Conservation (phyloP, 805 yeast genomes). For the Schizosaccharomyces octosporus region DNA sequence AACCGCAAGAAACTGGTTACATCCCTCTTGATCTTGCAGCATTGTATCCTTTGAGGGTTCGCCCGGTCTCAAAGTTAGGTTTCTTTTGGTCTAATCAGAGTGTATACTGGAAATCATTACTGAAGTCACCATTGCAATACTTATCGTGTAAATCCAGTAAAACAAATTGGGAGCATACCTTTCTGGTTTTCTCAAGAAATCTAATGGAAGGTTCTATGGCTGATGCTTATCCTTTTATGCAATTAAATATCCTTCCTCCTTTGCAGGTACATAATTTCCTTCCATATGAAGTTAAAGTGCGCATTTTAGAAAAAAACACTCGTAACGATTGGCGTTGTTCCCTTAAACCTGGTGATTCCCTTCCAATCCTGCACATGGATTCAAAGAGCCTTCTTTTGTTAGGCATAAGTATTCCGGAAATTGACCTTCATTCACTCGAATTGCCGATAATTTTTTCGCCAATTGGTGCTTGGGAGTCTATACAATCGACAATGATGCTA, state of each 20-base stretch:
- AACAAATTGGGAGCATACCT: slow-evolving; percentile 24
- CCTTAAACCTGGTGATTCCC: neutral
- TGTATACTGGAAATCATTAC: slow-evolving; percentile 40
- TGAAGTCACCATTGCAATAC: slow-evolving; percentile 10
- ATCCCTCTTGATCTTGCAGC: neutral
- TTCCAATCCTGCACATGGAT: neutral
- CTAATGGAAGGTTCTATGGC: slow-evolving; percentile 29
- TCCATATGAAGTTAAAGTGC: slow-evolving; percentile 54
- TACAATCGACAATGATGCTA: neutral
- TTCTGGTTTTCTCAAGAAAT: slow-evolving; percentile 41
- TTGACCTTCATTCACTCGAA: neutral
- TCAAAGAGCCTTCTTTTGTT: neutral
- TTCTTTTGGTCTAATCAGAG: slow-evolving; percentile 45
- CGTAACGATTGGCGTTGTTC: neutral
- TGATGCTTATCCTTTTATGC: slow-evolving; percentile 59
- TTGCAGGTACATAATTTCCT: slow-evolving; percentile 60
- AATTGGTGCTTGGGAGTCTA: neutral
- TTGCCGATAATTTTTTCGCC: neutral
- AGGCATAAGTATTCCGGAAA: neutral
- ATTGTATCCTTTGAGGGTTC: slow-evolving; percentile 25
- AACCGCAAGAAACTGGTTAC: neutral
- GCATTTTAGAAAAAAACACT: neutral
- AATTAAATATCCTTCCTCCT: slow-evolving; percentile 57
- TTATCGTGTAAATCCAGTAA: neutral
- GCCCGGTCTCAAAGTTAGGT: slow-evolving; percentile 31